Evolutionary conservation across 2,329 filamentous ascomycete genomes (phyloP).

Genomic region (Clarireedia homoeocarpa): DNA sequence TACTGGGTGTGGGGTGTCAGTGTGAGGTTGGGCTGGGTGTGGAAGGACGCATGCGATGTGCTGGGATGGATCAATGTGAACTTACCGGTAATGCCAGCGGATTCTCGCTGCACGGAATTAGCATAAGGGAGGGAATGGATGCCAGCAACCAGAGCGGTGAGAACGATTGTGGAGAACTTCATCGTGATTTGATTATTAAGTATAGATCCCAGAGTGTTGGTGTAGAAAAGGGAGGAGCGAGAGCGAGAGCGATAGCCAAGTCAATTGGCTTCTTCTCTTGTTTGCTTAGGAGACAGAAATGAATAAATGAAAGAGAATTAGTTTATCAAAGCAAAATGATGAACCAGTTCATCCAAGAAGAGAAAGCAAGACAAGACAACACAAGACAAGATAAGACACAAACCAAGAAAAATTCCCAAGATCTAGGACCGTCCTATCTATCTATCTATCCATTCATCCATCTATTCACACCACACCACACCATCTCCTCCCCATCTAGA

Average conservation of each 20-base stretch:
- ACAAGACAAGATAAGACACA: too few relatives aligned
- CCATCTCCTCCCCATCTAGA: neutral
- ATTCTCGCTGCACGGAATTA: neutral
- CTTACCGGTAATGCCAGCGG: conserved; percentile 4
- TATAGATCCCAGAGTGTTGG: neutral
- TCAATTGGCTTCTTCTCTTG: neutral
- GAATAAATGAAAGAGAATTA: neutral
- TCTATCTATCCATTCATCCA: neutral
- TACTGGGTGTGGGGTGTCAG: neutral
- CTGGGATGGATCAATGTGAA: neutral
- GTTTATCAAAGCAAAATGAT: neutral
- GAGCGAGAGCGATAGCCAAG: neutral
- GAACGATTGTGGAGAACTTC: conserved; percentile 4
- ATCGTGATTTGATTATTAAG: conserved; percentile 1
- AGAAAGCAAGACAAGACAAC: neutral
- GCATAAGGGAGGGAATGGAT: conserved; percentile 2
- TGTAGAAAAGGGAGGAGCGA: neutral
- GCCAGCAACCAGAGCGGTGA: conserved; percentile 1
- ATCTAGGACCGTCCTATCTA: neutral
- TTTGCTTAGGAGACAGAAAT: neutral
- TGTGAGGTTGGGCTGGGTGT: neutral
- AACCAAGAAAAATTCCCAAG: neutral
- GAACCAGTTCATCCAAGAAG: conserved; percentile 1
- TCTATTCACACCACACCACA: neutral
- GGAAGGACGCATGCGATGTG: too few relatives aligned